These are phyloP conservation scores for Bipolaris cookei DNA, from an alignment of 2,329 filamentous ascomycete genomes.

Conservation along the genomic window DNA sequence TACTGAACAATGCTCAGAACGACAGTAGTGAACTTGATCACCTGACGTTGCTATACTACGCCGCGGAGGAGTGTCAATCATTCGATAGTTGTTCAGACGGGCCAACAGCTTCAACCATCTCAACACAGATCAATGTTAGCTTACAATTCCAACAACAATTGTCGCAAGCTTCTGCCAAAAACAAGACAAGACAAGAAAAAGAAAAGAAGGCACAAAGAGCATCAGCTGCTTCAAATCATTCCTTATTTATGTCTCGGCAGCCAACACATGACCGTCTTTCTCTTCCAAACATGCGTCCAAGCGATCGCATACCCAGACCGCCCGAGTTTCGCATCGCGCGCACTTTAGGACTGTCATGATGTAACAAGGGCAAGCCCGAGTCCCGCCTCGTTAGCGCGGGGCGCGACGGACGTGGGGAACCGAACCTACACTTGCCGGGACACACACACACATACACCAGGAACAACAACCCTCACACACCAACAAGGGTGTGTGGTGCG, in stretches of 20 bases:
- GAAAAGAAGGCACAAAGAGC: background rate
- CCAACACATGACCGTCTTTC: background rate
- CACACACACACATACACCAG: background rate
- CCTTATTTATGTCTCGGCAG: background rate
- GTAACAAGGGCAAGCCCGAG: background rate
- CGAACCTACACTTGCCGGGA: constrained; percentile 11
- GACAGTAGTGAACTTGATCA: background rate
- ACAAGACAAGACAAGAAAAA: background rate
- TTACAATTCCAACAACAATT: background rate
- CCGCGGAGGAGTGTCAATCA: background rate
- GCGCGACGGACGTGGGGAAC: constrained; percentile 26
- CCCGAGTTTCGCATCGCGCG: background rate
- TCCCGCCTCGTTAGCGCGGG: background rate
- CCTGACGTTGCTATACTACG: background rate
- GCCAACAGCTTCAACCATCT: background rate
- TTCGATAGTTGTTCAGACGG: too few species aligned
- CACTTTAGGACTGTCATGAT: background rate
- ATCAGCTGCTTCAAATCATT: background rate
- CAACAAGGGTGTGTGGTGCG: constrained; percentile 1
- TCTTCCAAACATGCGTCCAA: background rate
- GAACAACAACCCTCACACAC: constrained; percentile 8
- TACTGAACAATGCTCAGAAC: too few species aligned
- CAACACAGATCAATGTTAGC: background rate
- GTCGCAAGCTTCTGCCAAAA: background rate
- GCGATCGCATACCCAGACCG: background rate